phyloP scores from a whole-genome alignment of 2,329 filamentous ascomycete genomes.

The Aspergillus bombycis region DNA sequence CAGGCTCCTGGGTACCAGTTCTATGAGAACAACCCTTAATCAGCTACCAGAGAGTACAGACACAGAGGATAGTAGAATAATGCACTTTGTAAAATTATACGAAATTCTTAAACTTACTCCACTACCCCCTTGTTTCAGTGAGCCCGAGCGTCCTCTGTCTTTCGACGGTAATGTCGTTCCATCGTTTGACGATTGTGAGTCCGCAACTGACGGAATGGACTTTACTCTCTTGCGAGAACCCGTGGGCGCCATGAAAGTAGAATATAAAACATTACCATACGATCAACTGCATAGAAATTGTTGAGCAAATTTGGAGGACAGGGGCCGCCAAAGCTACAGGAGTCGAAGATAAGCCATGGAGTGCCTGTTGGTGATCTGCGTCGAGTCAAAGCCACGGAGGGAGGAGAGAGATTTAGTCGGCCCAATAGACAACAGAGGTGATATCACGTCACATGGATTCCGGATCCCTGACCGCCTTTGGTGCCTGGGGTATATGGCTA shows the following conservation, averaged over 20 bases:
- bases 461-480: conserved; percentile 23
- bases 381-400: neutral
- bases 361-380: neutral
- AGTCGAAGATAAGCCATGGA: conserved; percentile 10
- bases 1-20: conserved; percentile 52
- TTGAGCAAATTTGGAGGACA: conserved; percentile 7
- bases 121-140: conserved; percentile 30
- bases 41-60: conserved; percentile 10
- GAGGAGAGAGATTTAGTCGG: conserved; percentile 1
- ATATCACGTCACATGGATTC: conserved; percentile 40
- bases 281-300: neutral
- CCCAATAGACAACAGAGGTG: conserved; percentile 18
- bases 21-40: conserved; percentile 23
- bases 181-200: conserved; percentile 31
- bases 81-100: conserved; percentile 7
- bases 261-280: conserved; percentile 38
- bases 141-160: conserved; percentile 28
- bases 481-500: conserved; percentile 24
- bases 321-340: conserved; percentile 11
- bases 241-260: conserved; percentile 42
- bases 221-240: conserved; percentile 50
- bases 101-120: conserved; percentile 31
- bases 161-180: conserved; percentile 21
- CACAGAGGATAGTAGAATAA: neutral
- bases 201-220: conserved; percentile 39